Base-by-base conservation (phyloP, 176 grass and related monocot genomes). In the Paspalum notatum region DNA sequence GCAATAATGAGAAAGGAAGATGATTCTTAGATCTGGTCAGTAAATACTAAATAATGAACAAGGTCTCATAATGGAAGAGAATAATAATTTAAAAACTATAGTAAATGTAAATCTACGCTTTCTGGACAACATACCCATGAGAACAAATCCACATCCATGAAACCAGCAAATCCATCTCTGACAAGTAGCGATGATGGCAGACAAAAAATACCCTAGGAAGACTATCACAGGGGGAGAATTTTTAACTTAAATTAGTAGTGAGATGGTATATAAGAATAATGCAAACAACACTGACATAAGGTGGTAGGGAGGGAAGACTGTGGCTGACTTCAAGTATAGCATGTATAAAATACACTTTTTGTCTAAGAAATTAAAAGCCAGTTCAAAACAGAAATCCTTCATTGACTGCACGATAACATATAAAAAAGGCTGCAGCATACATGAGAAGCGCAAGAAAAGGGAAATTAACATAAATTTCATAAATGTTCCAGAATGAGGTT, bases 141-240 rank as follows among this genome's bases (percentile, higher is more conserved):
- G 86, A 83, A 96, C 62, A 85, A 99, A 99, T 83, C 93, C 93
- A 69, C 97, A 99, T 51, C 92, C 89, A 82, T 93, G 93, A 15
- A 92, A 71, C 97, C 97, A 99, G 79, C 87, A 99, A 72, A 83
- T 85, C 93, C 93, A 99, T 72, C 82, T 86, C 86, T 93, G 63
- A 82, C 97, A 99, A 65, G 93, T 96, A 84, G 85, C 97, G 44
- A 93, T 79, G 81, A 93, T 56, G 10, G 91, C 90, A 80, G 71
- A 88, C 54, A 90, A 64, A 42, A 99, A 93, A 91, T 88, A 93
- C 38, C 49, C 51, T 68, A 96, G 59, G 83, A 93, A 96, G 38
- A 94, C 97, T 99, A 63, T 69, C 77, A 88, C 22, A 83, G 27
- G 50, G 27, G 51, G 32, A 62, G 82, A 72, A 26, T 62, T 52